phyloP scores from a whole-genome alignment of 805 yeast species.

The Millerago galiae region DNA sequence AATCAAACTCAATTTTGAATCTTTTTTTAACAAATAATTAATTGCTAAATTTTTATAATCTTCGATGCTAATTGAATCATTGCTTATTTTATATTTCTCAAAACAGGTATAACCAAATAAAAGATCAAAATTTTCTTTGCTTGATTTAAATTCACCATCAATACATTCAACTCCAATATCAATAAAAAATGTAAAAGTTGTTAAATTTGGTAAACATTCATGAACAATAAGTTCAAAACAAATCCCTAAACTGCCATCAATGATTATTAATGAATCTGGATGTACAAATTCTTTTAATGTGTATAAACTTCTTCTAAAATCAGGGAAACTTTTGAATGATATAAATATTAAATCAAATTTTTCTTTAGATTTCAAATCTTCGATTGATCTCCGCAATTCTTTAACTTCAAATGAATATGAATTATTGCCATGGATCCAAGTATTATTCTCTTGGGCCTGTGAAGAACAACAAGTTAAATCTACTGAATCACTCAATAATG shows the following conservation, averaged over 20 bases:
- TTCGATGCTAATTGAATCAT: neutral
- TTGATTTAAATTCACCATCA: neutral
- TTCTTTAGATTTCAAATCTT: neutral
- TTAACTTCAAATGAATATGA: neutral
- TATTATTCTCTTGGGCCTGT: neutral
- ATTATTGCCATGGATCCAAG: neutral
- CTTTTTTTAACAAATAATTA: neutral
- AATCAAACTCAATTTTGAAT: neutral
- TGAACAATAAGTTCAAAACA: slow-evolving; percentile 9
- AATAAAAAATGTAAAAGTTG: slow-evolving; percentile 3
- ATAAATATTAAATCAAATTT: slow-evolving; percentile 11
- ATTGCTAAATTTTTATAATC: neutral
- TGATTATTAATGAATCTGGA: slow-evolving; percentile 6
- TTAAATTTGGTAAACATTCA: slow-evolving; percentile 3
- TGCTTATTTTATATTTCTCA: neutral
- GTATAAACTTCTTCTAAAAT: slow-evolving; percentile 3
- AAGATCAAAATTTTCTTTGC: neutral
- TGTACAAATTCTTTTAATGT: neutral
- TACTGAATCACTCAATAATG: neutral
- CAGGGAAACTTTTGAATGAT: slow-evolving; percentile 8
- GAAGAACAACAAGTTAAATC: neutral
- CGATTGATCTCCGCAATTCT: neutral
- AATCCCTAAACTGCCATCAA: slow-evolving; percentile 14
- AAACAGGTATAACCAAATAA: slow-evolving; percentile 5
- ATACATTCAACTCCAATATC: slow-evolving; percentile 5